phyloP scores from a whole-genome alignment of 163 green algal species.

The Scenedesmus sp. region DNA sequence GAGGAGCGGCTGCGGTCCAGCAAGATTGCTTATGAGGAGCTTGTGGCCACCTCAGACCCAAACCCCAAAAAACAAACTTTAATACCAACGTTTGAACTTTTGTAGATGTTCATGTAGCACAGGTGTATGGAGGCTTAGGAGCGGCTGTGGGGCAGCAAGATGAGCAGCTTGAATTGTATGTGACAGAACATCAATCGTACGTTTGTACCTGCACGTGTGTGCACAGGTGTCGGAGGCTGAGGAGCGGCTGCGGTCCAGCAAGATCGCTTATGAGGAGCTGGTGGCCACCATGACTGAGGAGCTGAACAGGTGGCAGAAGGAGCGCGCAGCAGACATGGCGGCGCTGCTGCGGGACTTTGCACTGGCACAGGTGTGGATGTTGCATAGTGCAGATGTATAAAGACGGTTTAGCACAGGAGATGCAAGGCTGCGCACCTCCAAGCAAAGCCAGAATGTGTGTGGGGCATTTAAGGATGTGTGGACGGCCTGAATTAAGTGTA shows the following conservation, averaged over 20 bases:
- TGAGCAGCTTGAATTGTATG: too few species aligned
- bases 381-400: not conserved
- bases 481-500: not conserved
- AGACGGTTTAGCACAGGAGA: too few species aligned
- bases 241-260: slow-evolving; percentile 57
- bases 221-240: slow-evolving; percentile 32
- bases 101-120: too few species aligned
- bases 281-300: slow-evolving; percentile 80
- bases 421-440: too few species aligned
- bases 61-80: too few species aligned
- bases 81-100: too few species aligned
- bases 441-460: too few species aligned
- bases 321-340: slow-evolving; percentile 79
- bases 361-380: slow-evolving; percentile 62
- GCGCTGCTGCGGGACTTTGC: slow-evolving; percentile 78
- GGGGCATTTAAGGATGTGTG: too few species aligned
- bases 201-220: not conserved
- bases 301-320: slow-evolving; percentile 82
- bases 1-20: not conserved
- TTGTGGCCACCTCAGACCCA: too few species aligned
- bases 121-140: too few species aligned
- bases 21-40: slow-evolving; percentile 3
- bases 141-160: too few species aligned
- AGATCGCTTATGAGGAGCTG: slow-evolving; percentile 76
- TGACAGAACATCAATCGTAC: not conserved